Evolutionary conservation across 2,329 filamentous ascomycete species (phyloP), one percentile per base, ranked within the genome.

Genomic region (Niveomyces coronatus): DNA sequence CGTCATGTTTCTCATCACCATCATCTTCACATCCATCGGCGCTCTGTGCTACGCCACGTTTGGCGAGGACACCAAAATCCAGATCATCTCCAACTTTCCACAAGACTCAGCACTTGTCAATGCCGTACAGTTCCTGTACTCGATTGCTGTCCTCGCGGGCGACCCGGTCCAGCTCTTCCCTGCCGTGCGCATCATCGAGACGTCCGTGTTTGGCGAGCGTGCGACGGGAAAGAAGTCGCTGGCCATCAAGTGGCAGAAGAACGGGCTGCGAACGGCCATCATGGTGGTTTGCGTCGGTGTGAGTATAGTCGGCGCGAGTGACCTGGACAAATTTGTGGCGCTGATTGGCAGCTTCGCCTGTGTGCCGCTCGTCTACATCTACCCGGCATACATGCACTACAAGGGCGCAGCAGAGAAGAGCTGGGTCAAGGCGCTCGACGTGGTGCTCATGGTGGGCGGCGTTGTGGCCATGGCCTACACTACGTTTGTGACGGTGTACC

Each of bases 91-190:
- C 59, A 85, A 85, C 56, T 85, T 78, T 50, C 82, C 82, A 0
- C 81, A 85, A 49, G 65, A 68, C 47, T 81, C 71, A 56, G 70
- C 71, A 39, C 65, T 85, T n/a, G 82, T 86, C 62, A 85, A 86
- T 46, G 74, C 76, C 0, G 79, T 86, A 7, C 82, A 86, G 49
- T 79, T 84, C 52, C 64, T 85, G 36, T 86, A 86, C 62, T 78
- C 79, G 4, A 56, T 85, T 17, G 82, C 82, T 2, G 79, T 86
- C 7, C 64, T 86, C n/a, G 77, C 78, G 5, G 81, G 81, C 23
- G 78, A 77, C 31, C 82, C 82, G 0, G 81, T 86, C 2, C 82
- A 86, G 56, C 68, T 85, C 31, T 86, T 85, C 61, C 82, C 82
- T 0, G 79, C 81, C 7, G 65, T 82, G 36, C 73, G 81, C 47